Percentiles rank a stretch among this genome's conserved stretches.
phyloP scores from a whole-genome alignment of 805 yeast species.

The Lipomyces lipofer region DNA sequence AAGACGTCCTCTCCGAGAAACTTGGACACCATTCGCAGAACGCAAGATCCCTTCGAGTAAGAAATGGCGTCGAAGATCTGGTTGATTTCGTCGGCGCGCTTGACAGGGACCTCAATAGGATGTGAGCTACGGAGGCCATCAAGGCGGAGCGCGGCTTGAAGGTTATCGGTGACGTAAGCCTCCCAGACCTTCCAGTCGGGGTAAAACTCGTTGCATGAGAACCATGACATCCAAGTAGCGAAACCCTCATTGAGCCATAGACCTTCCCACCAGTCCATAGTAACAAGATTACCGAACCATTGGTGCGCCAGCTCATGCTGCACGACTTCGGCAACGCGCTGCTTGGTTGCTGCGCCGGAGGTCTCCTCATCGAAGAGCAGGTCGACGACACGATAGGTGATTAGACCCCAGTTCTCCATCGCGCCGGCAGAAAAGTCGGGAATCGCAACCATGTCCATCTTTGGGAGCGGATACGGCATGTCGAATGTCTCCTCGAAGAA shows the following conservation, averaged over 20 bases:
- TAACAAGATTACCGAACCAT: conserved; percentile 87
- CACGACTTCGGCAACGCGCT: conserved; percentile 68
- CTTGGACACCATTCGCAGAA: conserved; percentile 72
- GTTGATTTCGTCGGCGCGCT: conserved; percentile 73
- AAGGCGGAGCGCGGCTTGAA: conserved; percentile 70
- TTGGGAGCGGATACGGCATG: conserved; percentile 76
- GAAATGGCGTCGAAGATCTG: conserved; percentile 83
- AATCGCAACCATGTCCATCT: conserved; percentile 75
- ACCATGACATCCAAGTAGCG: conserved; percentile 82
- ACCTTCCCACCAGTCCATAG: conserved; percentile 95
- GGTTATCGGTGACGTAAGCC: conserved; percentile 72
- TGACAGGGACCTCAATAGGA: conserved; percentile 80
- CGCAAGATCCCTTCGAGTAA: conserved; percentile 77
- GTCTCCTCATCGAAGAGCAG: conserved; percentile 67
- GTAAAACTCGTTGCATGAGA: conserved; percentile 64
- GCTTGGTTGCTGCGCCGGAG: conserved; percentile 59
- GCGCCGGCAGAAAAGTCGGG: conserved; percentile 82
- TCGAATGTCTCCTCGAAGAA: conserved; percentile 68
- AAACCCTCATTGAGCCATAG: conserved; percentile 89
- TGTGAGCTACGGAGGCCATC: conserved; percentile 74
- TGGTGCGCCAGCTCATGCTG: conserved; percentile 88
- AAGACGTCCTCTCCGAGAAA: conserved; percentile 68
- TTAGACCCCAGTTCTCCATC: conserved; percentile 89
- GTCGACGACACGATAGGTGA: conserved; percentile 65
- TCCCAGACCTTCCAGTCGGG: conserved; percentile 85